These are phyloP conservation scores for Phytophthora litchii DNA, from an alignment of 352 stramenopile species.

Conservation along the genomic window DNA sequence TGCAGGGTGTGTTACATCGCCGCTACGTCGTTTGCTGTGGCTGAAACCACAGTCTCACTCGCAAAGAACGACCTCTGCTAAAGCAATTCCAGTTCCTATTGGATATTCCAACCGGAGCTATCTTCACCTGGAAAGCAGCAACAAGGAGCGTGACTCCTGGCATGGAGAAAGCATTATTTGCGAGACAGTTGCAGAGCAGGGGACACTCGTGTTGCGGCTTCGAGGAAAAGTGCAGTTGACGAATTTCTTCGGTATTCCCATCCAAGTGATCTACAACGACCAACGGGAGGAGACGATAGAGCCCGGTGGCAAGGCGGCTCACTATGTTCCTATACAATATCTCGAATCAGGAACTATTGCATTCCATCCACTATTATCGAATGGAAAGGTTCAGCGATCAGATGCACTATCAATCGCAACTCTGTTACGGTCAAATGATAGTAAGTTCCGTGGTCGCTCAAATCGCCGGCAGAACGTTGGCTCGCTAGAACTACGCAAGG, in stretches of 20 bases:
- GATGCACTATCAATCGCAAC: constrained; percentile 61
- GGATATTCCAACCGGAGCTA: constrained; percentile 88
- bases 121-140: constrained; percentile 76
- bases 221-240: constrained; percentile 80
- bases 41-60: constrained; percentile 71
- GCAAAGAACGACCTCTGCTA: constrained; percentile 43
- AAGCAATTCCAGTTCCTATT: constrained; percentile 87
- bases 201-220: constrained; percentile 79
- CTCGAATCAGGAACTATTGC: constrained; percentile 72
- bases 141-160: constrained; percentile 66
- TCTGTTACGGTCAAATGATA: constrained; percentile 54
- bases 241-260: constrained; percentile 74
- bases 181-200: constrained; percentile 85
- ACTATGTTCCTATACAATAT: constrained; percentile 86
- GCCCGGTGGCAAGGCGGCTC: constrained; percentile 47
- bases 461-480: constrained; percentile 54
- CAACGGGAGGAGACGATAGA: constrained; percentile 58
- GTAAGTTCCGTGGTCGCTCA: constrained; percentile 24
- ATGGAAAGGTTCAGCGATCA: constrained; percentile 67
- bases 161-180: constrained; percentile 85
- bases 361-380: constrained; percentile 66
- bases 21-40: constrained; percentile 76
- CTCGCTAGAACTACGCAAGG: constrained; percentile 62
- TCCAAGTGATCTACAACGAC: constrained; percentile 83
- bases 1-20: constrained; percentile 80